Evolutionary conservation across 1,284 basidiomycete genomes (phyloP), one percentile per base, ranked within the genome.

Genomic region (Flammula alnicola): DNA sequence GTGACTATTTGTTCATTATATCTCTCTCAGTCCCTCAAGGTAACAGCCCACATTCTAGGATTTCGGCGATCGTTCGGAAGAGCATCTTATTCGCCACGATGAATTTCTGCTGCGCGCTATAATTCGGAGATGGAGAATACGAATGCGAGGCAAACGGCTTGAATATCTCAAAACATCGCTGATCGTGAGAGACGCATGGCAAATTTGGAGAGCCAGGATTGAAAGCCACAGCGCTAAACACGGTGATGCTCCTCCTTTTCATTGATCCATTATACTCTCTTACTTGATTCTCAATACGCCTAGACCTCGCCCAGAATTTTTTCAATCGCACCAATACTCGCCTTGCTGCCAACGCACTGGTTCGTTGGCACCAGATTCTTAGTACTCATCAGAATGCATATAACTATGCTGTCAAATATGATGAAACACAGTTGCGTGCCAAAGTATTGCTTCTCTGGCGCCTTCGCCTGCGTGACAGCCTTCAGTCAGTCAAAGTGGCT

Each of bases 41-140:
- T 20, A 16, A 27, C 37, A 32, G 49, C n/a, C 16, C 16, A 27
- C 23, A 20, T 19, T 40, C 7, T 52, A 78, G 76, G 52, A 25
- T 16, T 53, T 84, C 60, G 80, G 84, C 59, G 70, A 62, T 47
- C 78, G 79, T 23, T 86, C 82, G 4, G 65, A 71, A 49, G 86
- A 82, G 52, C 79, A 87, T 59, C 50, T 82, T 14, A 69, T 73
- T 31, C 77, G 83, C 32, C 85, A 84, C 61, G 83, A 91, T 59
- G 75, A 75, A 43, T 71, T 86, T 16, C 73, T 91, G 7, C 56
- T 88, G 27, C 78, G 80, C 36, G 88, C 84, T 16, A 71, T 88
- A 29, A 68, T 80, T 57, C 76, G 84, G 40, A 80, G 91, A 14
- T 90, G 90, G 88, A 83, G 81, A 59, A 84, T 86, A 22, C 81